A percentile compares a stretch with the other conserved stretches of the same genome.
These are phyloP conservation scores for Rutstroemia sp. DNA, from an alignment of 2,329 filamentous ascomycete species.

Conservation along the genomic window DNA sequence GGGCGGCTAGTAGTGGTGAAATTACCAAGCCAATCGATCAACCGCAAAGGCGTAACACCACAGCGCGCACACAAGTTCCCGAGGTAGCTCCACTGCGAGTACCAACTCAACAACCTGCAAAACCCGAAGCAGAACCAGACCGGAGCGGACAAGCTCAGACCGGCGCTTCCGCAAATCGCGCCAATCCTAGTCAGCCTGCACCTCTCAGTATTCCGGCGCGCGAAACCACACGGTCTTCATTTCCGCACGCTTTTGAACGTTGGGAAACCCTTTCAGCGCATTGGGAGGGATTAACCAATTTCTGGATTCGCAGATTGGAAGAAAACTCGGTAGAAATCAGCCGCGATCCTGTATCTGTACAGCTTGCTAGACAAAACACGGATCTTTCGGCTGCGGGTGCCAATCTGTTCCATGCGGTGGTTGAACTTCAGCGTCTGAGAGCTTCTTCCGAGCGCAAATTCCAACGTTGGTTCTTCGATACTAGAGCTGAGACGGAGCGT, in stretches of 20 bases:
- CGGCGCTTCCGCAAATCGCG: background rate
- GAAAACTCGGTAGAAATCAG: slow-evolving; percentile 82
- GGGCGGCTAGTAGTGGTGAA: slow-evolving; percentile 14
- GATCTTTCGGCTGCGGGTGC: slow-evolving; percentile 96
- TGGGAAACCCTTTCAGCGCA: slow-evolving; percentile 97
- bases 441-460: slow-evolving; percentile 97
- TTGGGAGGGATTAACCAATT: slow-evolving; percentile 95
- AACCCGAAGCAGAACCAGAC: slow-evolving; percentile 16
- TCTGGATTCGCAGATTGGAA: slow-evolving; percentile 91
- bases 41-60: slow-evolving; percentile 23
- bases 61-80: slow-evolving; percentile 21
- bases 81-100: slow-evolving; percentile 25
- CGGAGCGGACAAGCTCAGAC: background rate
- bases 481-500: slow-evolving; percentile 78
- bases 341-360: slow-evolving; percentile 73
- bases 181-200: background rate
- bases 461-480: slow-evolving; percentile 98
- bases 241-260: slow-evolving; percentile 93
- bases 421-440: slow-evolving; percentile 86
- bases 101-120: slow-evolving; percentile 20
- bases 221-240: slow-evolving; percentile 52
- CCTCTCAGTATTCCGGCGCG: slow-evolving; percentile 4
- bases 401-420: slow-evolving; percentile 94
- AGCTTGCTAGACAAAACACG: slow-evolving; percentile 88
- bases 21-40: slow-evolving; percentile 12